These are phyloP conservation scores for Vanilla planifolia DNA, from an alignment of 106 monocot species.

Conservation along the genomic window DNA sequence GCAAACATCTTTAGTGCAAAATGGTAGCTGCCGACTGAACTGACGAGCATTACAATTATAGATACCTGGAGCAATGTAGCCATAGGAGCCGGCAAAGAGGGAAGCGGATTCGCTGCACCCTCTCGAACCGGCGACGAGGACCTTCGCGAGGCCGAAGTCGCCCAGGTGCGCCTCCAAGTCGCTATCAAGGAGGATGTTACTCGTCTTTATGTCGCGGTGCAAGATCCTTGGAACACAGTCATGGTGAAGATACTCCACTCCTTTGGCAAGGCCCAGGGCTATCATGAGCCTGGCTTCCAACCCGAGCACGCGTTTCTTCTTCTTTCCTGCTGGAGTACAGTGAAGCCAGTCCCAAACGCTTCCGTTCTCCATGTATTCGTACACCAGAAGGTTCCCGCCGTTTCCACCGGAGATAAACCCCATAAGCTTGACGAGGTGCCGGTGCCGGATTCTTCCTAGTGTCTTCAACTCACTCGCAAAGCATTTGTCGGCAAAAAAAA, in stretches of 20 bases:
- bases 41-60: background rate
- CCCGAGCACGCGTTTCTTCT: conserved; percentile 47
- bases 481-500: conserved; percentile 43
- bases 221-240: conserved; percentile 75
- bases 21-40: too few species aligned
- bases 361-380: conserved; percentile 96
- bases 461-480: conserved; percentile 75
- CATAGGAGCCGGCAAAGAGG: conserved; percentile 84
- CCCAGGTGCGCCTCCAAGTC: conserved; percentile 95
- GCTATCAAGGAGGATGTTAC: conserved; percentile 83
- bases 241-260: conserved; percentile 91
- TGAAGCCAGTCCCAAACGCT: conserved; percentile 91
- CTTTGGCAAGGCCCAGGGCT: conserved; percentile 63
- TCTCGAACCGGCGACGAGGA: conserved; percentile 15
- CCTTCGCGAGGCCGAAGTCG: conserved; percentile 89
- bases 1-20: background rate
- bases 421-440: conserved; percentile 85
- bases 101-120: conserved; percentile 47
- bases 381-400: conserved; percentile 41
- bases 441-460: conserved; percentile 69
- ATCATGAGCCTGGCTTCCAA: conserved; percentile 72
- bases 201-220: conserved; percentile 91
- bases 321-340: conserved; percentile 23
- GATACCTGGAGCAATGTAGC: conserved; percentile 88
- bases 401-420: conserved; percentile 30